Evolutionary conservation across 2,329 filamentous ascomycete genomes (phyloP).

Genomic region (Colletotrichum destructivum): DNA sequence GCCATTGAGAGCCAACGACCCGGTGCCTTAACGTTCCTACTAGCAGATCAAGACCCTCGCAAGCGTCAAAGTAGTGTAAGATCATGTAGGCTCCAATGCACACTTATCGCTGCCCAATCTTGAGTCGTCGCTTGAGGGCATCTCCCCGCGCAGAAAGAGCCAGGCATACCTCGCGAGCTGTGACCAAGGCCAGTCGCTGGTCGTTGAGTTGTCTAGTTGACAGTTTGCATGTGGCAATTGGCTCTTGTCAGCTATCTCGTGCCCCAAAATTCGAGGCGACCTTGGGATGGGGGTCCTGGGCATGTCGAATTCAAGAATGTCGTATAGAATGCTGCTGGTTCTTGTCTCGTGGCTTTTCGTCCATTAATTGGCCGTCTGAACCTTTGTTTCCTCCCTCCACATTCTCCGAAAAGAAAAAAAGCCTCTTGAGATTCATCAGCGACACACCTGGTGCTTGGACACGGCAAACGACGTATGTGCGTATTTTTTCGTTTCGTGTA

Average conservation of each 20-base stretch:
- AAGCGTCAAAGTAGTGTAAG: conserved; percentile 28
- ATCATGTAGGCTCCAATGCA: conserved; percentile 34
- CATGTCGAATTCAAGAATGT: conserved; percentile 26
- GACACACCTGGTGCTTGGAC: conserved; percentile 1
- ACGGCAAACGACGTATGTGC: conserved; percentile 14
- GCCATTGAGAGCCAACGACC: conserved; percentile 36
- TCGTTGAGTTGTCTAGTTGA: conserved; percentile 22
- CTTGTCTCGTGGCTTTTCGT: conserved; percentile 21
- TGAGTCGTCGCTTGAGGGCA: conserved; percentile 34
- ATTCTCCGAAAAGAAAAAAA: not conserved
- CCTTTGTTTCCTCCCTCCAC: conserved; percentile 18
- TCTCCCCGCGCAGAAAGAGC: conserved; percentile 33
- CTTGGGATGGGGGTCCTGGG: conserved; percentile 21
- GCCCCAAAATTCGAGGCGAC: conserved; percentile 21
- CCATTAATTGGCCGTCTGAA: conserved; percentile 31
- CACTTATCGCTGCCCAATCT: conserved; percentile 43
- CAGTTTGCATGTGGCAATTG: conserved; percentile 36
- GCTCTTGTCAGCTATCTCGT: conserved; percentile 38
- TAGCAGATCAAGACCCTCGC: conserved; percentile 32
- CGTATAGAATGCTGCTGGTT: conserved; percentile 27
- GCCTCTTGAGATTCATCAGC: conserved; percentile 4
- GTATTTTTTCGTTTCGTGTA: conserved; percentile 33
- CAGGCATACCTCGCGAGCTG: conserved; percentile 24
- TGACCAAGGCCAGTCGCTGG: conserved; percentile 23
- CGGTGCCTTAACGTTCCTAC: conserved; percentile 13